A percentile compares a stretch with the other conserved stretches of the same genome.
phyloP scores from a whole-genome alignment of 106 monocot species.

The Agapanthus africanus region DNA sequence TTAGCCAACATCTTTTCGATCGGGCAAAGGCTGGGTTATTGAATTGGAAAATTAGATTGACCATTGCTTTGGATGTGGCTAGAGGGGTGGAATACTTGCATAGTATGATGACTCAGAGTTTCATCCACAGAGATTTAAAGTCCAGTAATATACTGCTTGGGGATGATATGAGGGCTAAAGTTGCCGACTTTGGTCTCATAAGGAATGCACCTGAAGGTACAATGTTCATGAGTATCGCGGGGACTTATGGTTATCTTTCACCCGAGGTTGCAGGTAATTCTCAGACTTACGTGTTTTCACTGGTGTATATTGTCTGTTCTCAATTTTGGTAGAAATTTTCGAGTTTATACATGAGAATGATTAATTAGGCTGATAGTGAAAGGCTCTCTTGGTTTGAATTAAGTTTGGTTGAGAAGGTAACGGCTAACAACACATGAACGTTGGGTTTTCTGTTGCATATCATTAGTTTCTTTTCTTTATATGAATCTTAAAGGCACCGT shows the following conservation, averaged over 20 bases:
- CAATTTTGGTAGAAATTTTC: not conserved
- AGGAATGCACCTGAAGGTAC: constrained; percentile 57
- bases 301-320: not conserved
- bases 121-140: constrained; percentile 73
- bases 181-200: constrained; percentile 75
- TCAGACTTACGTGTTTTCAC: not conserved
- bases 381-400: not conserved
- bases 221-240: constrained; percentile 60
- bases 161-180: constrained; percentile 78
- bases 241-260: constrained; percentile 74
- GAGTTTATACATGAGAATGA: not conserved
- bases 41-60: constrained; percentile 58
- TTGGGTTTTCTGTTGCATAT: not conserved
- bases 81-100: constrained; percentile 77
- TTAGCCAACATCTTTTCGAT: constrained; percentile 48
- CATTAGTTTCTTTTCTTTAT: too few relatives aligned
- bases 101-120: constrained; percentile 54
- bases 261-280: constrained; percentile 67
- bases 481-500: not conserved
- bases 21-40: constrained; percentile 38
- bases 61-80: constrained; percentile 59
- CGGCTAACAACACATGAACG: not conserved
- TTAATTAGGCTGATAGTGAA: not conserved
- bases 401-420: not conserved
- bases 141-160: constrained; percentile 64